Conservation (phyloP, 2,329 filamentous ascomycete genomes). For the Aspergillus novofumigatus region DNA sequence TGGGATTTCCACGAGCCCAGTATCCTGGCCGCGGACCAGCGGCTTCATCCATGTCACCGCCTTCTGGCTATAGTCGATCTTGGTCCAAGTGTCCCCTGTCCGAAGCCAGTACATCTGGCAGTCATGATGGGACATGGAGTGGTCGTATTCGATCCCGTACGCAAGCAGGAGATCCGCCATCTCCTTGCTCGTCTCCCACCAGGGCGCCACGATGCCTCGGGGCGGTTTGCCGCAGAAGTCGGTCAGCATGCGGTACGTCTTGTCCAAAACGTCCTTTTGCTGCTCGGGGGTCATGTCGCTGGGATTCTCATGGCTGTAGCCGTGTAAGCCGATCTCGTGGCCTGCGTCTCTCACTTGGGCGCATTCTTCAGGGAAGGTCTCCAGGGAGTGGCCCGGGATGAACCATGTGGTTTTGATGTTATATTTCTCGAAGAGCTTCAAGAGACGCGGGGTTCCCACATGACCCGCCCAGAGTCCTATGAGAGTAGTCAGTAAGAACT, state of each 20-base stretch:
- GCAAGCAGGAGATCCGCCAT: conserved; percentile 49
- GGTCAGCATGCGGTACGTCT: conserved; percentile 68
- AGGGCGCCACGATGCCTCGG: conserved; percentile 67
- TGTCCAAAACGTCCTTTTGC: conserved; percentile 71
- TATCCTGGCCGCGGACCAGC: conserved; percentile 44
- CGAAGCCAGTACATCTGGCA: conserved; percentile 44
- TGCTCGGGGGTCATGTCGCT: conserved; percentile 69
- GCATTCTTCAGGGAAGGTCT: conserved; percentile 65
- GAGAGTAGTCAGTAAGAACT: not conserved
- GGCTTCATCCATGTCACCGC: conserved; percentile 46
- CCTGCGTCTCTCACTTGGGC: conserved; percentile 58
- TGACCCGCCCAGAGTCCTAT: conserved; percentile 64
- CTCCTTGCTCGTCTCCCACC: conserved; percentile 69
- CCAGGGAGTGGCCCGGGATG: conserved; percentile 60
- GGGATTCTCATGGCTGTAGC: conserved; percentile 72
- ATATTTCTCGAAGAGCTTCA: conserved; percentile 69
- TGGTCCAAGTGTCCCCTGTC: conserved; percentile 43
- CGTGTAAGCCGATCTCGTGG: conserved; percentile 65
- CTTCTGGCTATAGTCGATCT: conserved; percentile 42
- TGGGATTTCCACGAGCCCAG: conserved; percentile 42
- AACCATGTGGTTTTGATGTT: conserved; percentile 67
- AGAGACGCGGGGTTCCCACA: conserved; percentile 59
- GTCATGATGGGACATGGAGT: conserved; percentile 44
- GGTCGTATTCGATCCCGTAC: conserved; percentile 44
- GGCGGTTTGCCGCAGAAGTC: conserved; percentile 73